phyloP scores from a whole-genome alignment of 257 asterid species.

The Phtheirospermum japonicum region DNA sequence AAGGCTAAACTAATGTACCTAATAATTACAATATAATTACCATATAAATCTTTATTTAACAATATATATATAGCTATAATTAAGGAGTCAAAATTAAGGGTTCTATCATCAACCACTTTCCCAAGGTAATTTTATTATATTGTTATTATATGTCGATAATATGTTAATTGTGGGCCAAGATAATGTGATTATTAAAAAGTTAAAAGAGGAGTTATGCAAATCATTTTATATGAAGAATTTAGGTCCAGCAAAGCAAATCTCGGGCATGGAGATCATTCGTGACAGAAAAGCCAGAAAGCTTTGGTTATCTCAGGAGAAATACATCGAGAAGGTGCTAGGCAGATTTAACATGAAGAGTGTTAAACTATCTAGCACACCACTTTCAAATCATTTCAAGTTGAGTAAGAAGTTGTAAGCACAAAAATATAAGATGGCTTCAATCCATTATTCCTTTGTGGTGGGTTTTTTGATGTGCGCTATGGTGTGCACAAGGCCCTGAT shows the following conservation, averaged over 20 bases:
- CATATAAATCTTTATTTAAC: too few species aligned
- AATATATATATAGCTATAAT: too few species aligned
- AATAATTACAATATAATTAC: too few species aligned
- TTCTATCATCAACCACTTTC: too few species aligned
- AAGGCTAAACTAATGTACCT: too few species aligned
- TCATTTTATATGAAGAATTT: neutral
- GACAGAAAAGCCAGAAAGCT: neutral
- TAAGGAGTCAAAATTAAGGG: too few species aligned
- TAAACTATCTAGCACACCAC: neutral
- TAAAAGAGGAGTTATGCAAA: neutral
- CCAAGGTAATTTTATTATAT: too few species aligned
- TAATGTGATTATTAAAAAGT: neutral
- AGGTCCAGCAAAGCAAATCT: neutral
- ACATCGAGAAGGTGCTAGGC: neutral
- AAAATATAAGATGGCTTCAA: neutral
- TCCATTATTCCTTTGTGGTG: neutral
- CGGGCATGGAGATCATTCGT: neutral
- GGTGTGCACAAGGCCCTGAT: neutral
- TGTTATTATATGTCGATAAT: too few species aligned
- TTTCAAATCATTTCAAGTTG: neutral
- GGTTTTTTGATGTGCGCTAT: neutral
- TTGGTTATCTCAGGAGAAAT: neutral
- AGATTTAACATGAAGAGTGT: neutral
- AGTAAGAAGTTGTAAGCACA: neutral
- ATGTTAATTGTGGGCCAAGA: neutral